phyloP scores from a whole-genome alignment of 2,329 filamentous ascomycete genomes.

The Clathrospora elynae region DNA sequence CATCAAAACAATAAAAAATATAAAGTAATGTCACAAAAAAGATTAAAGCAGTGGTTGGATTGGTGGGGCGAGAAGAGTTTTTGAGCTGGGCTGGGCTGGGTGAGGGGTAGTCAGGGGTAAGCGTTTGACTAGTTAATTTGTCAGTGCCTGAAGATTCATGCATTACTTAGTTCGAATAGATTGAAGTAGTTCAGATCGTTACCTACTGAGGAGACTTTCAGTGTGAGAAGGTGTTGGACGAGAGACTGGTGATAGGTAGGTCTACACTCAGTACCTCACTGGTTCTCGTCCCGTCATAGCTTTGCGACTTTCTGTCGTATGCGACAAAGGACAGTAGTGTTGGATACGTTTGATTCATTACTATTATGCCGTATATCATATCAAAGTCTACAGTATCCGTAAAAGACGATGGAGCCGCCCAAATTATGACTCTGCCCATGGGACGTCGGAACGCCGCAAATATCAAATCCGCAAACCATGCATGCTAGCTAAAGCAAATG shows the following conservation, averaged over 20 bases:
- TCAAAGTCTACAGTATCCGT: slow-evolving; percentile 10
- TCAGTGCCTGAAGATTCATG: background rate
- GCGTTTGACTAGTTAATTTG: background rate
- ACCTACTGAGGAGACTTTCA: too few species aligned
- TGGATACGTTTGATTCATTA: slow-evolving; percentile 8
- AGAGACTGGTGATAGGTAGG: too few species aligned
- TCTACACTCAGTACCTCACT: too few species aligned
- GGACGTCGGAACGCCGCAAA: slow-evolving; percentile 10
- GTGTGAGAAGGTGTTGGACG: too few species aligned
- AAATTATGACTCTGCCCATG: background rate
- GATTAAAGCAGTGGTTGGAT: background rate
- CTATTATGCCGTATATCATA: slow-evolving; percentile 12
- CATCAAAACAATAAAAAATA: background rate
- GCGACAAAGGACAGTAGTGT: background rate
- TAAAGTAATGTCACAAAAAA: slow-evolving; percentile 3
- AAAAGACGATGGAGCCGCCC: slow-evolving; percentile 1
- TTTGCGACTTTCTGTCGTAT: background rate
- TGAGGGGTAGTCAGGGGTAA: background rate
- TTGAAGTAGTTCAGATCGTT: too few species aligned
- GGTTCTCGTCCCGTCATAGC: background rate
- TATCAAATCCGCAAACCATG: slow-evolving; percentile 5
- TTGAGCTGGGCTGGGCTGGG: too few species aligned
- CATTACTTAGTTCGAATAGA: too few species aligned
- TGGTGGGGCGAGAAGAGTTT: background rate
- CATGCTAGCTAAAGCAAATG: slow-evolving; percentile 6